A percentile compares a stretch with the other conserved stretches of the same genome.
Conservation (phyloP, 208 protist genomes). For the Wallacemonas collosoma region DNA sequence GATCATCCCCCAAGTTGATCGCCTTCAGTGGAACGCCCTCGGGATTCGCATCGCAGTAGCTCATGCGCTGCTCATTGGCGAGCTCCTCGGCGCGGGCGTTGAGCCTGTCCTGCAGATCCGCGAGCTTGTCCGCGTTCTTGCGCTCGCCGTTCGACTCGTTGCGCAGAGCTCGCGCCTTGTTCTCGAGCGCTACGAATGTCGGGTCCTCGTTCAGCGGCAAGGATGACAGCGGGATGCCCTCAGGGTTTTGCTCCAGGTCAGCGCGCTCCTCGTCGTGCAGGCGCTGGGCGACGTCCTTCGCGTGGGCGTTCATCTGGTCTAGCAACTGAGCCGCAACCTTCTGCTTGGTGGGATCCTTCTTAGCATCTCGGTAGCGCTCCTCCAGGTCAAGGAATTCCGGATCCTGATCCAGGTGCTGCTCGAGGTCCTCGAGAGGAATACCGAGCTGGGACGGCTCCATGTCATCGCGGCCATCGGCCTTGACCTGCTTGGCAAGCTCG, state of each 20-base stretch:
- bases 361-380: conserved; percentile 68
- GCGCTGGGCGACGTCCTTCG: conserved; percentile 53
- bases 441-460: conserved; percentile 61
- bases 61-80: conserved; percentile 51
- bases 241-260: conserved; percentile 47
- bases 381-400: conserved; percentile 69
- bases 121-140: conserved; percentile 48
- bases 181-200: conserved; percentile 61
- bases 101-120: conserved; percentile 51
- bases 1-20: conserved; percentile 63
- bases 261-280: conserved; percentile 58
- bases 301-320: conserved; percentile 75
- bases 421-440: conserved; percentile 57
- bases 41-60: conserved; percentile 44
- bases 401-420: conserved; percentile 53
- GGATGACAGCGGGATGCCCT: conserved; percentile 60
- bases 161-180: conserved; percentile 58
- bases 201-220: conserved; percentile 72
- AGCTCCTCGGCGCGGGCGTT: conserved; percentile 67
- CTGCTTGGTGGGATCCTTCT: conserved; percentile 45
- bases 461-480: conserved; percentile 54
- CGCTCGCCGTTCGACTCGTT: conserved; percentile 27
- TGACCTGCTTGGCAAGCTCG: conserved; percentile 47
- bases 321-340: conserved; percentile 59
- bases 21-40: conserved; percentile 58